Evolutionary conservation across 352 stramenopile genomes (phyloP).

Genomic region (Saprolegnia parasitica): DNA sequence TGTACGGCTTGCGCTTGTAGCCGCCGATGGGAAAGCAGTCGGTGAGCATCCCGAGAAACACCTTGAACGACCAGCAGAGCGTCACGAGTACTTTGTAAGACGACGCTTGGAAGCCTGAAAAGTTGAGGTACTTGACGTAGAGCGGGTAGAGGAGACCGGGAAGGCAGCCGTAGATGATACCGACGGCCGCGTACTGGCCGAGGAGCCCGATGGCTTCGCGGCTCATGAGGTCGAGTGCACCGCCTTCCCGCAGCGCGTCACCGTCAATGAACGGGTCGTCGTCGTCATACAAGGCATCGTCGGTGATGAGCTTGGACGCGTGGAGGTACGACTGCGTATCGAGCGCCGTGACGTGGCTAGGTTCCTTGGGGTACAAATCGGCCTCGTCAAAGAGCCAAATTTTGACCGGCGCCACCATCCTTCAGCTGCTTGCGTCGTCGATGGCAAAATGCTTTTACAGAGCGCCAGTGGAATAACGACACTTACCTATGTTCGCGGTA

Average conservation of each 20-base stretch:
- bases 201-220: constrained; percentile 36
- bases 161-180: constrained; percentile 35
- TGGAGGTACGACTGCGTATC: not conserved
- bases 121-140: constrained; percentile 35
- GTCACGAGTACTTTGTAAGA: constrained; percentile 26
- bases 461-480: too few relatives aligned
- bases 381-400: constrained; percentile 16
- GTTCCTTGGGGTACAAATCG: not conserved
- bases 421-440: not conserved
- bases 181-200: constrained; percentile 44
- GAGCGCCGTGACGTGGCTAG: not conserved
- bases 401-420: not conserved
- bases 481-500: too few relatives aligned
- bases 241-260: constrained; percentile 43
- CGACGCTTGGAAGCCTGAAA: constrained; percentile 24
- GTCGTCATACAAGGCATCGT: not conserved
- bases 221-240: constrained; percentile 33
- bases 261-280: constrained; percentile 30
- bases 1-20: constrained; percentile 29
- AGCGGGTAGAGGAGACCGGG: constrained; percentile 36
- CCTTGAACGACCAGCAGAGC: constrained; percentile 35
- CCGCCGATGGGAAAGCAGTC: constrained; percentile 36
- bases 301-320: not conserved
- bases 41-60: constrained; percentile 42
- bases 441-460: not conserved